Evolutionary conservation across 805 yeast species (phyloP).

Genomic region (Saccharomycopsis microspora): DNA sequence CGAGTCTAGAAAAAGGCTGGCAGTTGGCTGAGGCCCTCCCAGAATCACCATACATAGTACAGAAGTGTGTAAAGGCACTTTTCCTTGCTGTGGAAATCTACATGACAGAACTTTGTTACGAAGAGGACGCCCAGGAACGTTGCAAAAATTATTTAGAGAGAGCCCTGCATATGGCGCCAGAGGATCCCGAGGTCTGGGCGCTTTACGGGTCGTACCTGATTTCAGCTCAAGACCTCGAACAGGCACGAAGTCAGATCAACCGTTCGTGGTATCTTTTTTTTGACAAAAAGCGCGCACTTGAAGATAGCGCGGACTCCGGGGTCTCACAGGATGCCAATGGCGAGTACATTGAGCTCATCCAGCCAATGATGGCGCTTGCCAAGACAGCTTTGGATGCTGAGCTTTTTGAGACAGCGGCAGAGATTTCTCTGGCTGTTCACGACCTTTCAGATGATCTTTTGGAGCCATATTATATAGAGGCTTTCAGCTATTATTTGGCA

Average conservation of each 20-base stretch:
- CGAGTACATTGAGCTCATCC: conserved; percentile 57
- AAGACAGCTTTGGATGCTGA: conserved; percentile 74
- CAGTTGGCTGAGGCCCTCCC: conserved; percentile 26
- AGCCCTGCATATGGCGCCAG: conserved; percentile 34
- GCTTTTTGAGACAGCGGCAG: conserved; percentile 50
- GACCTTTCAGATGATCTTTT: conserved; percentile 78
- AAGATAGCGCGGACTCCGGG: conserved; percentile 25
- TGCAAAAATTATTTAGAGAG: conserved; percentile 64
- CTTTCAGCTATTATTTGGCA: conserved; percentile 52
- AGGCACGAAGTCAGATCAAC: conserved; percentile 57
- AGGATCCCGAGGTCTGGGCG: conserved; percentile 73
- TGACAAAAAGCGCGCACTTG: conserved; percentile 36
- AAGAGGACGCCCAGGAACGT: conserved; percentile 68
- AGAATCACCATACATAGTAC: conserved; percentile 28
- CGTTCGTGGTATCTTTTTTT: conserved; percentile 67
- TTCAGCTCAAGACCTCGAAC: conserved; percentile 67
- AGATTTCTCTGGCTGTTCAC: conserved; percentile 53
- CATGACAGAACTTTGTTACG: conserved; percentile 98
- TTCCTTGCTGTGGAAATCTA: conserved; percentile 86
- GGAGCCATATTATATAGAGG: conserved; percentile 77
- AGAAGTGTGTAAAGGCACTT: conserved; percentile 63
- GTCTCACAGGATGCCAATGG: conserved; percentile 26
- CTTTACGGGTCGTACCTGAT: conserved; percentile 78
- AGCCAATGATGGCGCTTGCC: conserved; percentile 61
- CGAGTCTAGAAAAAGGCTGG: conserved; percentile 30